phyloP scores from a whole-genome alignment of 1,284 basidiomycete genomes.

The Ustilago trichophora region DNA sequence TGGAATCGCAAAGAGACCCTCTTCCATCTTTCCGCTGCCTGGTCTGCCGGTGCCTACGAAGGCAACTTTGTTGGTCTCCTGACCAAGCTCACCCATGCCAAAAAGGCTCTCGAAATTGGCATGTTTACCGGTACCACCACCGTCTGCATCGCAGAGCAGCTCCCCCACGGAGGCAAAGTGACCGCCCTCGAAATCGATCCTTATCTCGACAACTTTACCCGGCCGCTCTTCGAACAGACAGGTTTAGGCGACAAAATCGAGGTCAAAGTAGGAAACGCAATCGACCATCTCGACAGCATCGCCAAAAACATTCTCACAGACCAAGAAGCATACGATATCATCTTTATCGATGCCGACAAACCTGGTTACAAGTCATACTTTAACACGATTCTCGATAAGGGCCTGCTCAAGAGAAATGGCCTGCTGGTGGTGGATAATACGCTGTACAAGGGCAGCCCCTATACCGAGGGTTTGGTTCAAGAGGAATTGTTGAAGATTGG shows the following conservation, averaged over 20 bases:
- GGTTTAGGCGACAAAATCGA: conserved; percentile 59
- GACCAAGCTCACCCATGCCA: conserved; percentile 37
- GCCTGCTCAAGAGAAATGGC: conserved; percentile 51
- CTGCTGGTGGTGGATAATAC: conserved; percentile 66
- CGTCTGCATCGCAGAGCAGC: conserved; percentile 46
- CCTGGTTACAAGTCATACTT: conserved; percentile 60
- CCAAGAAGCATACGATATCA: conserved; percentile 61
- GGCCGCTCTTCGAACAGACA: conserved; percentile 58
- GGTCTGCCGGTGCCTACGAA: conserved; percentile 54
- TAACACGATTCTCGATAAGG: conserved; percentile 50
- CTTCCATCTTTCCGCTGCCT: conserved; percentile 37
- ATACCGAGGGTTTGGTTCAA: conserved; percentile 29
- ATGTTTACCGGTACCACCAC: conserved; percentile 61
- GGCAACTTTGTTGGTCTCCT: conserved; percentile 52
- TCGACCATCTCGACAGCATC: conserved; percentile 48
- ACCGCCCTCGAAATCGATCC: conserved; percentile 64
- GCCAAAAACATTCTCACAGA: conserved; percentile 27
- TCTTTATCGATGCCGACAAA: conserved; percentile 67
- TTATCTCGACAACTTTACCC: conserved; percentile 56
- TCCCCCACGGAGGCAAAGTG: conserved; percentile 50
- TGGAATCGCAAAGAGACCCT: conserved; percentile 28
- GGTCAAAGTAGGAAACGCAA: conserved; percentile 57
- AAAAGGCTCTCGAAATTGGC: conserved; percentile 54
- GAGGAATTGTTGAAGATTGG: conserved; percentile 25
- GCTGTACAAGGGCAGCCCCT: conserved; percentile 60